These are phyloP conservation scores for Chiua virens DNA, from an alignment of 768 basidiomycete genomes.

Conservation along the genomic window DNA sequence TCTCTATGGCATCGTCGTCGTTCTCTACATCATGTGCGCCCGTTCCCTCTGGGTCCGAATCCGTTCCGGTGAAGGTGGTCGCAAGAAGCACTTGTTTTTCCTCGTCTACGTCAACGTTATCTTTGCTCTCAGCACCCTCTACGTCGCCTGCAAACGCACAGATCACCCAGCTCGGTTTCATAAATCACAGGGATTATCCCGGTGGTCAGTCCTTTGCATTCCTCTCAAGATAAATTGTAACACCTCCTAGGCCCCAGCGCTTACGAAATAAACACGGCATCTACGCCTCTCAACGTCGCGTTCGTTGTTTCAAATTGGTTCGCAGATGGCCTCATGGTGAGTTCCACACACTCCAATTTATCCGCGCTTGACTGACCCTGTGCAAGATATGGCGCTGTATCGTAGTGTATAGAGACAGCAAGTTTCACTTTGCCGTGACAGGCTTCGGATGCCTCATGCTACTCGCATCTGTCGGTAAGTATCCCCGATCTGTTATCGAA, in stretches of 20 bases:
- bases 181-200: slow-evolving; percentile 32
- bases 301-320: slow-evolving; percentile 34
- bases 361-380: neutral
- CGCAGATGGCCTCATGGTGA: slow-evolving; percentile 32
- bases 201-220: slow-evolving; percentile 19
- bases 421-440: slow-evolving; percentile 14
- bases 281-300: slow-evolving; percentile 26
- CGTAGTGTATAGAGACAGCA: slow-evolving; percentile 32
- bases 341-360: neutral
- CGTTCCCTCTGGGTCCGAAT: slow-evolving; percentile 28
- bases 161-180: slow-evolving; percentile 31
- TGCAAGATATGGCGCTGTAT: slow-evolving; percentile 33
- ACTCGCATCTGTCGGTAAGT: slow-evolving; percentile 25
- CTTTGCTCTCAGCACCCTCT: slow-evolving; percentile 30
- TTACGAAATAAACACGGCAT: slow-evolving; percentile 25
- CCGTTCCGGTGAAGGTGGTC: slow-evolving; percentile 1
- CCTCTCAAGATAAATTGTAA: neutral
- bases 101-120: slow-evolving; percentile 29
- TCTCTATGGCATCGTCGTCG: slow-evolving; percentile 29
- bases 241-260: slow-evolving; percentile 21
- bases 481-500: neutral
- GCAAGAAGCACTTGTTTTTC: slow-evolving; percentile 27
- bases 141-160: slow-evolving; percentile 20
- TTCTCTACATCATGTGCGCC: slow-evolving; percentile 26
- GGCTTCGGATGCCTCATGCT: slow-evolving; percentile 20